phyloP scores from a whole-genome alignment of 768 basidiomycete species.

The Psilocybe subaeruginosa region DNA sequence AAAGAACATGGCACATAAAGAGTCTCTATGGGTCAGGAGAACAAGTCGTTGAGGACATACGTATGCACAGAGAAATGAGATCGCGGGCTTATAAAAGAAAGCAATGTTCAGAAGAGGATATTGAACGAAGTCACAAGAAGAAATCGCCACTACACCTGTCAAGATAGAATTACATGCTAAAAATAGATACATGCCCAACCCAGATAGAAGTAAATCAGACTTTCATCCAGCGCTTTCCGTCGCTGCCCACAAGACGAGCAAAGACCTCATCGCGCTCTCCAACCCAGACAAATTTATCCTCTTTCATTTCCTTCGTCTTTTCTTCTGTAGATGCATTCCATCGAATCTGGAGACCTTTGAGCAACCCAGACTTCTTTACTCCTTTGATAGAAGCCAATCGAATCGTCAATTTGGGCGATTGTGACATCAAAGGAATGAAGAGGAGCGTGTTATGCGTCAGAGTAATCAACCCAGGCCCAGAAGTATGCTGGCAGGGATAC shows the following conservation, averaged over 20 bases:
- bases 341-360: conserved; percentile 54
- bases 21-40: not conserved
- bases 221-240: conserved; percentile 52
- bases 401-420: conserved; percentile 46
- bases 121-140: not conserved
- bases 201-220: conserved; percentile 31
- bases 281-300: conserved; percentile 63
- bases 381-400: conserved; percentile 49
- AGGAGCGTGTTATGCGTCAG: conserved; percentile 49
- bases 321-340: conserved; percentile 40
- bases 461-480: conserved; percentile 62
- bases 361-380: conserved; percentile 58
- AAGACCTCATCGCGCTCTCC: conserved; percentile 68
- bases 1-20: conserved; percentile 71
- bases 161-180: conserved; percentile 2
- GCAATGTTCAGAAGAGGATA: not conserved
- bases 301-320: conserved; percentile 37
- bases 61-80: not conserved
- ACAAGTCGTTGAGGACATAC: not conserved
- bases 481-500: conserved; percentile 60
- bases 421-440: conserved; percentile 58
- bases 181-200: conserved; percentile 11
- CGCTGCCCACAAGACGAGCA: conserved; percentile 58
- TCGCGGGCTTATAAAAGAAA: conserved; percentile 1
- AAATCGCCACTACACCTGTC: conserved; percentile 6